A percentile compares a stretch with the other conserved stretches of the same genome.
These are phyloP conservation scores for Omphalotus olearius DNA, from an alignment of 1,284 basidiomycete genomes.

Conservation along the genomic window DNA sequence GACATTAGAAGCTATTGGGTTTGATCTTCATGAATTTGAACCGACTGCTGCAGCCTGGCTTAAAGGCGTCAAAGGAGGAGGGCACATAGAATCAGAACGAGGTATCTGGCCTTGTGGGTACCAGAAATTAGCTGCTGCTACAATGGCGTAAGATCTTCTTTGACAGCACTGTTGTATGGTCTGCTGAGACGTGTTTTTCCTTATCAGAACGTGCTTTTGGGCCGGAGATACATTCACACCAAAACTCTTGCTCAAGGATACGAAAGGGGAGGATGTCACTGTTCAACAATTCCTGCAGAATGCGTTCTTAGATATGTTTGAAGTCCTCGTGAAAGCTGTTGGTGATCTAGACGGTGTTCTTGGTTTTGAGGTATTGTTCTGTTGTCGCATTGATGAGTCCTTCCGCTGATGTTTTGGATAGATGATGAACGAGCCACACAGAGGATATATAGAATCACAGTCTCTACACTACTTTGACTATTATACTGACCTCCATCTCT, in stretches of 20 bases:
- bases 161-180: background rate
- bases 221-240: constrained; percentile 84
- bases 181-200: constrained; percentile 18
- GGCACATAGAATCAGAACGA: constrained; percentile 65
- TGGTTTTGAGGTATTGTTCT: constrained; percentile 75
- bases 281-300: constrained; percentile 85
- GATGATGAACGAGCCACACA: constrained; percentile 96
- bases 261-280: constrained; percentile 46
- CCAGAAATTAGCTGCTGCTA: constrained; percentile 83
- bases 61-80: constrained; percentile 71
- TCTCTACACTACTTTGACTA: constrained; percentile 89
- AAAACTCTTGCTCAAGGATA: constrained; percentile 53
- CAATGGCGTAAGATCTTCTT: constrained; percentile 68
- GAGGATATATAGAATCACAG: constrained; percentile 82
- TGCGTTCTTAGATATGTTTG: constrained; percentile 79
- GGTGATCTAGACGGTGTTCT: constrained; percentile 76
- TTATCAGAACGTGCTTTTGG: constrained; percentile 79
- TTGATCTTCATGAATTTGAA: constrained; percentile 74
- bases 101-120: constrained; percentile 92
- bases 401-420: constrained; percentile 24
- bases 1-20: constrained; percentile 80
- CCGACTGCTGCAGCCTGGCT: constrained; percentile 84
- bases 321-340: constrained; percentile 63
- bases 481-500: constrained; percentile 90
- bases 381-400: background rate